These are phyloP conservation scores for Penicillium fuscoglaucum DNA, from an alignment of 2,329 filamentous ascomycete genomes.

Conservation along the genomic window DNA sequence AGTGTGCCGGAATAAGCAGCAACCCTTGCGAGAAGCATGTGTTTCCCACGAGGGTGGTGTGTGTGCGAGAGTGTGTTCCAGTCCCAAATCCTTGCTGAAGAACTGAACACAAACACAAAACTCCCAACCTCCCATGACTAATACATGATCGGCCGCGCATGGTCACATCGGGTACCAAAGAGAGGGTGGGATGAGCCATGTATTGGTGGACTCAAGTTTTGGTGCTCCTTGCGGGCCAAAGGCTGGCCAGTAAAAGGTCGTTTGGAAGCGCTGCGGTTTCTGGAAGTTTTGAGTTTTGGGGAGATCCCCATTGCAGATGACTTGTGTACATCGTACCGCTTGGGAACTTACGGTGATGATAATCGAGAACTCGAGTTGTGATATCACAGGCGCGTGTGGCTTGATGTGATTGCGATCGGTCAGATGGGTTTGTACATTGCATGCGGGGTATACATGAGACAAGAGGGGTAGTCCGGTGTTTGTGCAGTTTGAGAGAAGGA, in stretches of 20 bases:
- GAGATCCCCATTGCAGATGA: slow-evolving; percentile 19
- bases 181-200: slow-evolving; percentile 13
- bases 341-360: neutral
- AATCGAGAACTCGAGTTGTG: neutral
- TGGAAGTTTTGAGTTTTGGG: slow-evolving; percentile 18
- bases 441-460: slow-evolving; percentile 8
- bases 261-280: slow-evolving; percentile 11
- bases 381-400: slow-evolving; percentile 5
- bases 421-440: slow-evolving; percentile 1
- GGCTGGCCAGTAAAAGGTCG: slow-evolving; percentile 14
- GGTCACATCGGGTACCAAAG: slow-evolving; percentile 14
- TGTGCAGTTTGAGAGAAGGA: neutral
- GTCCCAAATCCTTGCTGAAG: slow-evolving; percentile 1
- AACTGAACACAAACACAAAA: neutral
- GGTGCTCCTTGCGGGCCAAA: neutral
- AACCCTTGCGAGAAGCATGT: neutral
- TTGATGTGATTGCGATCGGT: slow-evolving; percentile 8
- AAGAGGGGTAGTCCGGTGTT: neutral
- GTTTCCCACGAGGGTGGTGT: slow-evolving; percentile 9
- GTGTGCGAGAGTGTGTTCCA: neutral
- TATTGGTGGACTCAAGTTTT: slow-evolving; percentile 9
- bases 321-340: neutral
- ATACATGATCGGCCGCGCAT: slow-evolving; percentile 22
- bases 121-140: slow-evolving; percentile 1
- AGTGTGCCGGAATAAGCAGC: neutral